A percentile compares a stretch with the other conserved stretches of the same genome.
phyloP scores from a whole-genome alignment of 345 rosid genomes.

The Gossypium rotundifolium region DNA sequence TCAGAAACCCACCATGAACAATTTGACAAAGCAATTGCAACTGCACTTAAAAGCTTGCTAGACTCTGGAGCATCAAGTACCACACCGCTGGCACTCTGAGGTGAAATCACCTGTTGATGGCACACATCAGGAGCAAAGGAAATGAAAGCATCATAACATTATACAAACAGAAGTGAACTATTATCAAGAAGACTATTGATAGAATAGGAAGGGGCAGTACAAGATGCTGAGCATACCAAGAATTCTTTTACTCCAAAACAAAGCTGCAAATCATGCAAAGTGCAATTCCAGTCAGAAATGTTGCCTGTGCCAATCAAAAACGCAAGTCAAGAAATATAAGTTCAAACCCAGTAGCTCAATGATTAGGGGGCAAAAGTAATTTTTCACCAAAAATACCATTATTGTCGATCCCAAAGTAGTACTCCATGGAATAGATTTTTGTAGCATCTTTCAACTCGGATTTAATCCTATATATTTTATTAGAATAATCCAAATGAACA shows the following conservation, averaged over 20 bases:
- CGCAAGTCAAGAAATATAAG: constrained; percentile 22
- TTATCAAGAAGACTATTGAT: neutral
- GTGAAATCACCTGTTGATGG: constrained; percentile 65
- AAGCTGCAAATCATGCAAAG: constrained; percentile 81
- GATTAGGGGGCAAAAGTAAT: constrained; percentile 6
- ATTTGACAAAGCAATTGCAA: constrained; percentile 88
- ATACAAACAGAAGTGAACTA: constrained; percentile 1
- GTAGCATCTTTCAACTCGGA: constrained; percentile 56
- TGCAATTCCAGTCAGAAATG: constrained; percentile 48
- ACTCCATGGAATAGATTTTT: constrained; percentile 86
- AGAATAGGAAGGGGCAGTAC: neutral
- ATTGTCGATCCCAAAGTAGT: constrained; percentile 47
- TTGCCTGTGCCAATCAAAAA: constrained; percentile 47
- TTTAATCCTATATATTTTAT: constrained; percentile 57
- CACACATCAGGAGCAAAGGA: constrained; percentile 12
- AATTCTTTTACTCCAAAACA: constrained; percentile 91
- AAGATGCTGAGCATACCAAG: constrained; percentile 46
- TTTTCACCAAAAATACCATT: constrained; percentile 31
- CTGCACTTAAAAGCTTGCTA: constrained; percentile 86
- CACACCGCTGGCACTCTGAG: constrained; percentile 96
- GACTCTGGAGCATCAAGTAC: constrained; percentile 92
- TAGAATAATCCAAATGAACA: constrained; percentile 44
- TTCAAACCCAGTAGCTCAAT: neutral
- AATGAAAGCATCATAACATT: neutral
- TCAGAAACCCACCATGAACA: constrained; percentile 63